Evolutionary conservation across 768 basidiomycete species (phyloP), one percentile per base, ranked within the genome.

Genomic region (Rhodocollybia butyracea): DNA sequence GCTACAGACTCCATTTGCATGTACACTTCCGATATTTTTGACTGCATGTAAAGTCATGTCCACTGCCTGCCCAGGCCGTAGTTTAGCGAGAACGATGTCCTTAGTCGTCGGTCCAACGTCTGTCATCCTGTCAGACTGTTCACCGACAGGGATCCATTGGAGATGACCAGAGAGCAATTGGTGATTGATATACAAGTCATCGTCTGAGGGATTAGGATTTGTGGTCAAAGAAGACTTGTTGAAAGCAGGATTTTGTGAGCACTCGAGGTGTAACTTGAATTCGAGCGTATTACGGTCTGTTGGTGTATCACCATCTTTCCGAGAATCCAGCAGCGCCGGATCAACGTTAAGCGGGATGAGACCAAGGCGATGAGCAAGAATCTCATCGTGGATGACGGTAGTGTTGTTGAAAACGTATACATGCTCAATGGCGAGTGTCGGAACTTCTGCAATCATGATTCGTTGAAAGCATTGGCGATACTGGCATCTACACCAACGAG

Each of bases 1-100:
- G 96, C 96, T 94, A 59, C 97, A 97, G 94, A 56, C 84, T 91
- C 68, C 91, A 99, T 68, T 99, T 99, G 97, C 94, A 63, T 99
- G 96, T 58, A 95, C 93, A 64, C 91, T 91, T 15, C 94, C 94
- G 15, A 91, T 83, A 13, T 93, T 91, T 64, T 98, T 98, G 58
- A 94, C 76, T 21, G 94, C 95, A 64, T 98, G 94, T 54, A 95
- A 64, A 63, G 94, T 89, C 73, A 91, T 82, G 39, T 91, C 80
- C 38, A 99, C 75, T 47, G 80, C 77, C 70, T 99, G 97, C 5
- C 95, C 96, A 0, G 96, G 96, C 42, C 95, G 78, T 50, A 98
- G 73, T 68, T 98, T 98, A 2, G 88, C 89, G 26, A 99, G 75
- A 27, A 98, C 87, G 56, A 97, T 94, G 64, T 97, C 83, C 4